Evolutionary conservation across 495 filamentous ascomycete species (phyloP).

Genomic region (Pyrenula massariospora): DNA sequence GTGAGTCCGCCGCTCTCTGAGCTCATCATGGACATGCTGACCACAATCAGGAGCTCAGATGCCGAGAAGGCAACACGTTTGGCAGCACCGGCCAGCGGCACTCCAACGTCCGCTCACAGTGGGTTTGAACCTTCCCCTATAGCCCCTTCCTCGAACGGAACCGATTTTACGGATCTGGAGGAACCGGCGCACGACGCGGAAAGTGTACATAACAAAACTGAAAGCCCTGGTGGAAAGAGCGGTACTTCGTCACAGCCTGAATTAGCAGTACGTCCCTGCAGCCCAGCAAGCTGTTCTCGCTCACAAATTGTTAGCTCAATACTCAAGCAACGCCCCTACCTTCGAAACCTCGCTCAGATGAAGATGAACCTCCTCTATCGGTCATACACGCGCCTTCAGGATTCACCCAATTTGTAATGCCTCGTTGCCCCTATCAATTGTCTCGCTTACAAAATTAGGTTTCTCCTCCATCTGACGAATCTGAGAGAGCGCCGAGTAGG

Average conservation of each 20-base stretch:
- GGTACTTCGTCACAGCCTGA: constrained; percentile 7
- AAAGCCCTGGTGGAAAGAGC: constrained; percentile 3
- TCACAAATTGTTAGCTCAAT: background rate
- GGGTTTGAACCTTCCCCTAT: constrained; percentile 59
- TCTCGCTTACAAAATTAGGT: constrained; percentile 4
- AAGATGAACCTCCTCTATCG: constrained; percentile 62
- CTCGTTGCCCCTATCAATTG: background rate
- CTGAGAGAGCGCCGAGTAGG: constrained; percentile 3
- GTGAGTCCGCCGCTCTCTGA: background rate
- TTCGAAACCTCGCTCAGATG: constrained; percentile 41
- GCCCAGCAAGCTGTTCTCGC: background rate
- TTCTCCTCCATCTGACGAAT: constrained; percentile 1
- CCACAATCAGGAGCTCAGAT: background rate
- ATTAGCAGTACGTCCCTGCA: background rate
- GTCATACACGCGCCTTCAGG: constrained; percentile 80
- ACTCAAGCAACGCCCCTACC: constrained; percentile 3
- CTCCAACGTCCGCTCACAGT: background rate
- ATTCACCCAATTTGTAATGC: constrained; percentile 64
- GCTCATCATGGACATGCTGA: background rate
- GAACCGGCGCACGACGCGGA: constrained; percentile 45
- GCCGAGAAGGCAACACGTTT: background rate
- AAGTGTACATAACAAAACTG: constrained; percentile 14
- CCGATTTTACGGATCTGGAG: constrained; percentile 61
- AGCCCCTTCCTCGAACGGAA: constrained; percentile 53
- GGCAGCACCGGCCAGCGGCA: background rate